phyloP scores from a whole-genome alignment of 345 rosid genomes.

The Euphorbia pulcherrima region DNA sequence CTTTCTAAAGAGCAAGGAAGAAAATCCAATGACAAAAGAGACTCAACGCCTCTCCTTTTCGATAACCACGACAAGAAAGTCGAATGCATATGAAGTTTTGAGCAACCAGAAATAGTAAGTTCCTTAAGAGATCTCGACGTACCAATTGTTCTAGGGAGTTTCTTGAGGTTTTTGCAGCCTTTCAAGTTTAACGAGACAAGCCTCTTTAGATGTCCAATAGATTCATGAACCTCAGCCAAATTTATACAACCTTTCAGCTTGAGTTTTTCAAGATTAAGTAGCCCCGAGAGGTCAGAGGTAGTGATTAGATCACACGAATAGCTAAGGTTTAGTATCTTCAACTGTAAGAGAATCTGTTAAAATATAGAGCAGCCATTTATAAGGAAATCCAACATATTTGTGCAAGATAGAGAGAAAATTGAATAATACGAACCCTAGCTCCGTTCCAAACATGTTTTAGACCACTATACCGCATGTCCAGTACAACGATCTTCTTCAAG shows the following conservation, averaged over 20 bases:
- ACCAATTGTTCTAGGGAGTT: slow-evolving; percentile 13
- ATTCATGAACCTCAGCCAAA: slow-evolving; percentile 22
- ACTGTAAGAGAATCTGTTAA: slow-evolving; percentile 17
- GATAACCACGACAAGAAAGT: slow-evolving; percentile 19
- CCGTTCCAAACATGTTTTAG: slow-evolving; percentile 15
- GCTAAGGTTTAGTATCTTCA: slow-evolving; percentile 32
- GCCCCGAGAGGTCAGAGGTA: slow-evolving; percentile 24
- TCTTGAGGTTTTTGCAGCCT: slow-evolving; percentile 22
- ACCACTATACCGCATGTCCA: slow-evolving; percentile 18
- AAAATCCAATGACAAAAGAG: slow-evolving; percentile 5
- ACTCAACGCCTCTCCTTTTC: slow-evolving; percentile 4
- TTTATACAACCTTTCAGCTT: slow-evolving; percentile 24
- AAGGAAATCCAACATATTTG: background rate
- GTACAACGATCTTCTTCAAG: slow-evolving; percentile 15
- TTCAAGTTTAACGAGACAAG: slow-evolving; percentile 16
- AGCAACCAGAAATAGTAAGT: slow-evolving; percentile 28
- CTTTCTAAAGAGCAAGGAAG: slow-evolving; percentile 12
- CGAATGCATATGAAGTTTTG: slow-evolving; percentile 15
- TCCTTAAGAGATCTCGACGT: slow-evolving; percentile 15
- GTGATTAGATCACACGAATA: slow-evolving; percentile 15
- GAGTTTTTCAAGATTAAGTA: slow-evolving; percentile 27
- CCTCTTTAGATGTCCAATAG: slow-evolving; percentile 18
- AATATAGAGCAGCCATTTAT: background rate
- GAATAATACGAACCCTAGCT: slow-evolving; percentile 12
- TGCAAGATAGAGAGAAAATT: background rate